Evolutionary conservation across 306 rosid species (phyloP), one percentile per base, ranked within the genome.

Genomic region (Casuarina equisetifolia): DNA sequence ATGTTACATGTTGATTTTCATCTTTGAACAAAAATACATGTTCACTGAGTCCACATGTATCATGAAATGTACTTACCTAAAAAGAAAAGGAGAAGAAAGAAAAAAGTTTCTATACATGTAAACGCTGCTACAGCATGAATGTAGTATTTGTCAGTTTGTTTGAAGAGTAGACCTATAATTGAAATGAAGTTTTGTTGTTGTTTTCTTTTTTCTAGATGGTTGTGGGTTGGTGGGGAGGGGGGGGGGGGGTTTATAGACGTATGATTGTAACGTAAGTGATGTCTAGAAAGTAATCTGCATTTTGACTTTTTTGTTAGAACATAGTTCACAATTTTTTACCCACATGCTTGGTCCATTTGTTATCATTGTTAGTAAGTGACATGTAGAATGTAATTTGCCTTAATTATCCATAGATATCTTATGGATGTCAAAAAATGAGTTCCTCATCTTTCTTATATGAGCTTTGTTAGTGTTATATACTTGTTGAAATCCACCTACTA

Each of bases 391-490:
- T 66, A 66, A 66, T 40, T 38, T 66, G 48, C 9, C 32, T 42
- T 17, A 39, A 66, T 70, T 51, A 51, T 51, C 13, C 11, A 12
- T 39, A 38, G 45, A 39, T 40, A 64, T 64, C 49, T 4, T 64
- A 3, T 9, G 1, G 15, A 15, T 59, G 42, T 32, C 19, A 16
- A 42, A 35, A 49, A 40, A 66, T 2, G 49, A 62, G 46, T 66
- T 12, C 45, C 12, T 15, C 4, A 40, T 39, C 5, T 10, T 40
- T 64, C 48, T 3, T 5, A 39, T 40, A 16, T 16, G 17, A 20
- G 70, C 49, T 64, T 66, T 25, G 70, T 64, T 40, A 42, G 70
- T 64, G 17, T 66, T 66, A 66, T 6, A 6, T 39, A 66, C 32
- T 39, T 16, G 70, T 15, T 4, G 4, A 32, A 45, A 9, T 66